Evolutionary conservation across 352 stramenopile genomes (phyloP).

Genomic region (Blastocystis sp.): DNA sequence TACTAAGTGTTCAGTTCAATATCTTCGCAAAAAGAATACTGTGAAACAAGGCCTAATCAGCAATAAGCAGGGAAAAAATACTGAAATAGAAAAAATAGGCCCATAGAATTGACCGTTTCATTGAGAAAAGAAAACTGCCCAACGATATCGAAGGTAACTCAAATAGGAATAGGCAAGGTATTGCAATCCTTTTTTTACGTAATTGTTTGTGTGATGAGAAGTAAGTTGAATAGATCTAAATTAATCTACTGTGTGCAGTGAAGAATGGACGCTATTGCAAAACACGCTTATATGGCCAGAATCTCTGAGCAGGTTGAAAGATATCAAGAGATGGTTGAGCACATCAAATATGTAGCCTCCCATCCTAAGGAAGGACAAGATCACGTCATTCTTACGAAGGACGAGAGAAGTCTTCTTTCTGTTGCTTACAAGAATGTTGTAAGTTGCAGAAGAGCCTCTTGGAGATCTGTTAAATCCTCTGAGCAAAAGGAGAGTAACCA

Average conservation of each 20-base stretch:
- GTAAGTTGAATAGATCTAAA: conserved; percentile 2
- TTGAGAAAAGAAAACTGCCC: neutral
- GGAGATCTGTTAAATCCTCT: conserved; percentile 70
- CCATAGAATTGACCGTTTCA: neutral
- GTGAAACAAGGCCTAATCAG: neutral
- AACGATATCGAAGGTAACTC: neutral
- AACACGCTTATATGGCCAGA: conserved; percentile 76
- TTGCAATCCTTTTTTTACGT: neutral
- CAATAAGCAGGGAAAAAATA: neutral
- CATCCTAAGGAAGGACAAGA: conserved; percentile 69
- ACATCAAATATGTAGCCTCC: conserved; percentile 94
- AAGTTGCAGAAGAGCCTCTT: conserved; percentile 89
- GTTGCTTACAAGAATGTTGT: conserved; percentile 95
- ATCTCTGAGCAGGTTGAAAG: conserved; percentile 82
- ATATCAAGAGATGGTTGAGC: conserved; percentile 82
- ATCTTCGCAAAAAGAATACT: neutral
- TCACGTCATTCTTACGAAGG: conserved; percentile 59
- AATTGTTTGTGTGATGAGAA: neutral
- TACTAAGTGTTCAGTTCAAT: neutral
- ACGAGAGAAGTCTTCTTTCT: conserved; percentile 60
- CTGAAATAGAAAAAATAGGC: neutral
- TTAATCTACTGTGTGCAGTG: conserved; percentile 23
- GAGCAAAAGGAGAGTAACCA: conserved; percentile 35
- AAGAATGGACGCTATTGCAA: conserved; percentile 60
- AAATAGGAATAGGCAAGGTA: neutral